Conservation (phyloP, 305 asterid species). For the Fraxinus latifolia region DNA sequence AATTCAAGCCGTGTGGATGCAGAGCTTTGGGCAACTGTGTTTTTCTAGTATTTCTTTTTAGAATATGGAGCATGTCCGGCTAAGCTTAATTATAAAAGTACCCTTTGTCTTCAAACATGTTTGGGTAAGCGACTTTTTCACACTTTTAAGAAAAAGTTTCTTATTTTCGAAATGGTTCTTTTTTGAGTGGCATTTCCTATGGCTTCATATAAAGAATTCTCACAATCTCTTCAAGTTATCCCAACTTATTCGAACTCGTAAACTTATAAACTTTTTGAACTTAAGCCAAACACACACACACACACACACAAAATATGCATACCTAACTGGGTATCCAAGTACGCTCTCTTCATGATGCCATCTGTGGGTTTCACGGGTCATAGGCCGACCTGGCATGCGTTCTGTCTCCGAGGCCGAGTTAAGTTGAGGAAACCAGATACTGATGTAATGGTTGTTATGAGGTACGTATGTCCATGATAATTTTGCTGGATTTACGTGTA, state of each 20-base stretch:
- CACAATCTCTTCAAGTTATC: neutral
- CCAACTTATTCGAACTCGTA: neutral
- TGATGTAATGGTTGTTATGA: neutral
- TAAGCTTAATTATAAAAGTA: neutral
- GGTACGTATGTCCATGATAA: neutral
- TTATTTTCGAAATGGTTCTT: neutral
- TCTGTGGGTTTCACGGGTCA: neutral
- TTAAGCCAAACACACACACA: neutral
- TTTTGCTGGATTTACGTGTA: neutral
- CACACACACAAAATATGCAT: neutral
- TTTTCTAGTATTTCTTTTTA: neutral
- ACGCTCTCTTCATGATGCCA: neutral
- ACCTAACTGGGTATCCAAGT: neutral
- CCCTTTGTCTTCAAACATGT: neutral
- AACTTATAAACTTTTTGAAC: neutral
- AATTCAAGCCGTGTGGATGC: neutral
- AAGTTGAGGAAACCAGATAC: neutral
- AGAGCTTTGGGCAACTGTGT: neutral
- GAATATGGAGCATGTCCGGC: neutral
- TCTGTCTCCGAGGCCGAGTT: neutral
- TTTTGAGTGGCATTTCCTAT: neutral
- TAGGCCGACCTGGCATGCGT: neutral
- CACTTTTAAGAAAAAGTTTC: neutral
- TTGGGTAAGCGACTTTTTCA: neutral
- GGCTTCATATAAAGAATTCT: neutral